Base-by-base conservation (phyloP, 306 rosid genomes). In the Acacia crassicarpa region DNA sequence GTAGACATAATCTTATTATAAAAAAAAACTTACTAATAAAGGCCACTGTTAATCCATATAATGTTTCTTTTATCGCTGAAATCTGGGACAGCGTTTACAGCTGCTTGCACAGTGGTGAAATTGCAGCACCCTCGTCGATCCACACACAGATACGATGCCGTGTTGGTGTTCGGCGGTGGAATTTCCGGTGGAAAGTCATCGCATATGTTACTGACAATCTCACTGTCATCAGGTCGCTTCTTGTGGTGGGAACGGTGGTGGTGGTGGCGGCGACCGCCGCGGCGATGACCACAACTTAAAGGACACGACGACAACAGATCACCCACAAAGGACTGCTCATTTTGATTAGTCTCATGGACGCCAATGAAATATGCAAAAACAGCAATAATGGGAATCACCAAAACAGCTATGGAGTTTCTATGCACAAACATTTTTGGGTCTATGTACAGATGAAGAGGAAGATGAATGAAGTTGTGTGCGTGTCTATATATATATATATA, bases 121-220 rank as follows among this genome's bases (percentile, higher is more conserved):
- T 93, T 95, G 71, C 98, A 95, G 40, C 98, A 95, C 32, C 98
- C 97, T 22, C 88, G 91, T 78, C 75, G 82, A 72, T 95, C 98
- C 41, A 95, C 98, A n/a, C 98, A 95, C 6, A 93, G 85, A 54
- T 90, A 83, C 0, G 93, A 86, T 76, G 91, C 89, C 9, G 85
- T 87, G 65, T 83, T 82, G 44, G 95, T 87, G 35, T 89, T 86
- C 16, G 85, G 83, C 40, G 95, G 88, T 4, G 97, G 95, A 84
- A 91, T 84, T 8, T 75, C 87, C 1, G 77, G 80, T 4, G 91
- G 91, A 53, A 95, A 95, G 75, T 77, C 91, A 54, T 93, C 94
- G 27, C 98, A 95, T 13, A 87, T 13, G 8, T 70, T 70, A 2
- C 65, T 22, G 9, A 6, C 20, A 90, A 27, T 72, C 0, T 17